Percentiles rank a stretch among this genome's conserved stretches.
phyloP scores from a whole-genome alignment of 139 green algal species.

The Chlamydomonas applanata region DNA sequence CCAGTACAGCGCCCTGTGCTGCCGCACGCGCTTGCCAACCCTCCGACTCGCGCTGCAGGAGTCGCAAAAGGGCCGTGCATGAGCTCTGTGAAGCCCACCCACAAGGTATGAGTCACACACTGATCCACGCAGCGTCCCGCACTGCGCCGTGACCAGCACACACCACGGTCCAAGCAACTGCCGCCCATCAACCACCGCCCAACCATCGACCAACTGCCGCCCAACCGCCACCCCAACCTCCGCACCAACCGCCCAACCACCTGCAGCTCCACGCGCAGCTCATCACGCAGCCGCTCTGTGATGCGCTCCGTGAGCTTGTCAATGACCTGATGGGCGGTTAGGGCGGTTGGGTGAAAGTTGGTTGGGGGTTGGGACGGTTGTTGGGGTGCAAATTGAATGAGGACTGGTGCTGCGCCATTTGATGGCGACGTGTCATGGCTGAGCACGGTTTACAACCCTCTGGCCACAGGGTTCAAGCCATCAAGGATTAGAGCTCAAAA shows the following conservation, averaged over 20 bases:
- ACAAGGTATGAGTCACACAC: background rate
- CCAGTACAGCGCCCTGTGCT: slow-evolving; percentile 20
- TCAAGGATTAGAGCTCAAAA: too few relatives aligned
- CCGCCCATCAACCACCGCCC: too few relatives aligned
- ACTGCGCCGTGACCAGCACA: background rate
- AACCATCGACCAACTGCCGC: too few relatives aligned
- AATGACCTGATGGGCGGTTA: slow-evolving; percentile 25
- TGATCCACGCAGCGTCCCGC: background rate
- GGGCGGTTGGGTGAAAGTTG: too few relatives aligned
- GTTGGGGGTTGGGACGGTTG: too few relatives aligned
- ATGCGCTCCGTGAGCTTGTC: slow-evolving; percentile 47
- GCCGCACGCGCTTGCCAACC: background rate
- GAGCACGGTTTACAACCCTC: too few relatives aligned
- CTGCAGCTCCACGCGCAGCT: slow-evolving; percentile 48
- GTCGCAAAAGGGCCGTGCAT: background rate
- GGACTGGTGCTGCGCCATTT: too few relatives aligned
- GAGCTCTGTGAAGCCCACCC: background rate
- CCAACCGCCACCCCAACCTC: too few relatives aligned
- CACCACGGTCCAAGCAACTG: too few relatives aligned
- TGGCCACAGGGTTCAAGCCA: too few relatives aligned
- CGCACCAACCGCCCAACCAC: slow-evolving; percentile 9
- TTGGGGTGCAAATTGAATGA: too few relatives aligned
- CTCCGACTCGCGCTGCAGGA: slow-evolving; percentile 13
- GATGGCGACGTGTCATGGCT: too few relatives aligned
- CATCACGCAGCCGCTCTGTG: slow-evolving; percentile 30